Evolutionary conservation across 805 yeast species (phyloP), one percentile per base, ranked within the genome.

Genomic region (Hanseniaspora guilliermondii): DNA sequence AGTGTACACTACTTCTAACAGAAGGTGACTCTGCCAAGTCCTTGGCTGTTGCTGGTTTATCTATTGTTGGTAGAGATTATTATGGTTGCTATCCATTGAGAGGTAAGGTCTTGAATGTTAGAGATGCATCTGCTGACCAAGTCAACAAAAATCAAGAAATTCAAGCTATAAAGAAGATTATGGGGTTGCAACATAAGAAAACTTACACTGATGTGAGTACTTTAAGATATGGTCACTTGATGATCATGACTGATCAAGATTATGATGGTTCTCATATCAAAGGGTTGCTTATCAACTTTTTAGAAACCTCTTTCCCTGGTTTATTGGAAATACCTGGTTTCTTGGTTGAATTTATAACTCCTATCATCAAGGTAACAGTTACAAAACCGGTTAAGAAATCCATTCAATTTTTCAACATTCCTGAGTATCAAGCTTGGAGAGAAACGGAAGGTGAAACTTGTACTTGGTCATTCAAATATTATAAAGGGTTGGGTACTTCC

Each of bases 181-280:
- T 93, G 73, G 98, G 98, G 21, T 73, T 93, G 55, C 96, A 89
- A 67, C 98, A 93, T 69, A 87, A 85, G 62, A 91, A 87, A 69
- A 74, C 73, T 42, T 93, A 93, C 65, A 82, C 80, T 21, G 83
- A 82, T 59, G 73, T 85, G 16, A 77, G 78, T 56, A 80, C 83
- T 4, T 73, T 93, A 58, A 80, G 98, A 66, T 93, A 93, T 65
- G 98, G 98, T 37, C 96, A 88, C 66, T 77, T 93, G 50, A 93
- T 93, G 97, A 88, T 93, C 65, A 93, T 93, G 97, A 88, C 98
- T 6, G 98, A 93, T 84, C 98, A 93, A 71, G 98, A 93, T 87
- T 95, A 89, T 62, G 98, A 93, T 76, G 98, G 98, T 58, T 85
- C 95, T 17, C 98, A 93, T 73, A 93, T 93, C 67, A 93, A 93